Evolutionary conservation across 176 grass and related monocot species (phyloP), one percentile per base, ranked within the genome.

Genomic region (Oryza glumipatula): DNA sequence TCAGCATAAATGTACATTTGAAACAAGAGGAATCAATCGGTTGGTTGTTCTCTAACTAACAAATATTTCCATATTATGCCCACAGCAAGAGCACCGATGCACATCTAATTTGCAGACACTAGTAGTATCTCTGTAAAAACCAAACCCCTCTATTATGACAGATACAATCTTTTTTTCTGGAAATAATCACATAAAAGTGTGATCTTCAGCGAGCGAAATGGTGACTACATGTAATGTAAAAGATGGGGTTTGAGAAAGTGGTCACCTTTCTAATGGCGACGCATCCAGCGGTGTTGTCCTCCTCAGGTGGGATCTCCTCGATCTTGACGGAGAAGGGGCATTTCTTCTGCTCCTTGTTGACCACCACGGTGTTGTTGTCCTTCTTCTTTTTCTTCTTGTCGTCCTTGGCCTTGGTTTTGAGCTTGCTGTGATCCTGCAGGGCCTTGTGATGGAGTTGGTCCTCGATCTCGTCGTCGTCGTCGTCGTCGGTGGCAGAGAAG

Each of bases 181-280:
- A 56, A 56, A 56, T 7, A 13, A 26, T n/a, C 12, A 12, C 11
- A 9, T 44, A 23, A 19, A 79, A 79, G 5, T 4, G 0, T 0
- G 5, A 65, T 10, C 1, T 43, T 65, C 49, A 7, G 4, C 6
- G 51, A 7, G 4, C 6, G 51, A 56, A 56, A 52, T 1, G 5
- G 16, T 19, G 51, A 56, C 51, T 2, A 19, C 0, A 17, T 56
- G 1, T 56, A 19, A 56, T 7, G 51, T 0, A 19, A 56, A 56
- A 56, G 5, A 56, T 56, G 5, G 0, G 39, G 0, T 12, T 13
- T 49, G 13, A 49, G 11, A 52, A 56, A 56, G 51, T 16, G 6
- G 0, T 10, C 26, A 92, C 93, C 93, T 95, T 95, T 83, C 85
- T 81, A 61, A 95, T 88, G 85, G 93, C 88, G 46, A 79, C 61